Conservation (phyloP, 163 green algal species). For the Scenedesmus sp. region DNA sequence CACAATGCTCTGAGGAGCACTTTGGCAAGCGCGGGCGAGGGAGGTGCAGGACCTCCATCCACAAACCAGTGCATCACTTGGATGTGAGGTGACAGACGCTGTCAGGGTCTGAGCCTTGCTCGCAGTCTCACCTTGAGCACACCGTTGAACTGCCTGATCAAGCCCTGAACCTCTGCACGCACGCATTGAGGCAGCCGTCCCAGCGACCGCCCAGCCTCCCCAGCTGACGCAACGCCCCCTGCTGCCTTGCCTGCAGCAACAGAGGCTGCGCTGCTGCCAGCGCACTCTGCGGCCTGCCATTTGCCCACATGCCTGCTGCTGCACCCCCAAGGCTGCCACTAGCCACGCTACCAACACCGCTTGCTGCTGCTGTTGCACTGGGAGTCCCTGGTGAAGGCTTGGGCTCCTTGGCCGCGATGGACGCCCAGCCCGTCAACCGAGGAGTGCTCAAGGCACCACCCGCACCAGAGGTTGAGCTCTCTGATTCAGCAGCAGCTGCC, state of each 20-base stretch:
- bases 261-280: background rate
- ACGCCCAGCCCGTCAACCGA: constrained; percentile 49
- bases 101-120: background rate
- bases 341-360: background rate
- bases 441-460: background rate
- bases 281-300: background rate
- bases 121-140: constrained; percentile 42
- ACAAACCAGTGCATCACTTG: too few species aligned
- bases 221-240: background rate
- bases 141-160: constrained; percentile 22
- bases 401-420: constrained; percentile 35
- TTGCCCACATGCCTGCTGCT: constrained; percentile 21
- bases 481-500: constrained; percentile 1
- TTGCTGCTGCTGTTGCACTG: background rate
- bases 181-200: constrained; percentile 1
- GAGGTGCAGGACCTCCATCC: too few species aligned
- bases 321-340: background rate
- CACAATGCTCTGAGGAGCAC: too few species aligned
- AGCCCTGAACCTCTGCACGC: constrained; percentile 19
- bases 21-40: too few species aligned
- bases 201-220: constrained; percentile 1
- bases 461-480: background rate
- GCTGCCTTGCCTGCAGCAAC: background rate
- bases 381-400: background rate
- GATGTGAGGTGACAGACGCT: background rate